These are phyloP conservation scores for Raddia distichophylla DNA, from an alignment of 176 grass and related monocot species.

Conservation along the genomic window DNA sequence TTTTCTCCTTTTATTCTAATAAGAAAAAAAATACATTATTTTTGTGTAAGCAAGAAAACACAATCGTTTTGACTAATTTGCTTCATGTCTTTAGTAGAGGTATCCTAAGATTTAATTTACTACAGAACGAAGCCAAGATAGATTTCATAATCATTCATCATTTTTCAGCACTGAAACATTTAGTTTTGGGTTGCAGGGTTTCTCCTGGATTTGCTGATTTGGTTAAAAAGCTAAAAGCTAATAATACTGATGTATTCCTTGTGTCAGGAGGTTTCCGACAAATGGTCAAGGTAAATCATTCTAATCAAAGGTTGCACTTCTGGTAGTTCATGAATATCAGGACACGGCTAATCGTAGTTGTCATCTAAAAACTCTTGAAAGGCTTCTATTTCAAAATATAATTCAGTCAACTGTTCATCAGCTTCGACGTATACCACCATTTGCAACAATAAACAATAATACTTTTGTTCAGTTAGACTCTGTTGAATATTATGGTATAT, in stretches of 20 bases:
- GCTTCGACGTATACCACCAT: neutral
- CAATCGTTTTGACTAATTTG: neutral
- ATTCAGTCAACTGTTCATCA: neutral
- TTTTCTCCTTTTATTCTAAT: neutral
- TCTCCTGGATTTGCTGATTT: constrained; percentile 82
- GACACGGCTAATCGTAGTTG: neutral
- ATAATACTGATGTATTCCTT: constrained; percentile 78
- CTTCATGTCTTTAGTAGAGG: neutral
- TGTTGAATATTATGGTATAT: too few species aligned
- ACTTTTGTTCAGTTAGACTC: too few species aligned
- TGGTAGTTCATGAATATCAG: neutral
- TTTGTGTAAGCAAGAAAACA: neutral
- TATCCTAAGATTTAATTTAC: neutral
- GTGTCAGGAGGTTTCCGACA: constrained; percentile 92
- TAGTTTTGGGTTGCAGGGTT: constrained; percentile 54
- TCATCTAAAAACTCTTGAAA: neutral
- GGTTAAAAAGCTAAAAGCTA: constrained; percentile 72
- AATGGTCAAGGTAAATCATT: constrained; percentile 82
- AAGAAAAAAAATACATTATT: too few species aligned
- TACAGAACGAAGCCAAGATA: constrained; percentile 15
- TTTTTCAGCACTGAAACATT: constrained; percentile 3
- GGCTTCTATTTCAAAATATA: neutral
- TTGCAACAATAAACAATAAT: neutral
- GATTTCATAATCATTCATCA: neutral
- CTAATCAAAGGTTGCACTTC: neutral